These are phyloP conservation scores for Penicillium olsonii DNA, from an alignment of 2,329 filamentous ascomycete species.

Conservation along the genomic window DNA sequence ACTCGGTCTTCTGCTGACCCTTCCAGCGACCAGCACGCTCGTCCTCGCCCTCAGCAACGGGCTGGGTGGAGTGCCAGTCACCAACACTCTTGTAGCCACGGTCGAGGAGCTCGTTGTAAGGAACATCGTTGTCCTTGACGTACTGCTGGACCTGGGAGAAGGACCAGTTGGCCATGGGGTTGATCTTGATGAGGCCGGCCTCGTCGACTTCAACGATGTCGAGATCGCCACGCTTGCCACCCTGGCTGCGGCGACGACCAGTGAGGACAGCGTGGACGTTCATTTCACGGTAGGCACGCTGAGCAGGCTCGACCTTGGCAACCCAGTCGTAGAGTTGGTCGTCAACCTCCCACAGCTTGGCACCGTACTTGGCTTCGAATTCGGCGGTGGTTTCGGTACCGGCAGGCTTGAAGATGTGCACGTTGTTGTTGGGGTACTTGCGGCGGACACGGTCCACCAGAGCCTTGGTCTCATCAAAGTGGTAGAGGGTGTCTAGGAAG, in stretches of 20 bases:
- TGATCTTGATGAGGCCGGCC: constrained; percentile 91
- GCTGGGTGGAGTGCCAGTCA: constrained; percentile 96
- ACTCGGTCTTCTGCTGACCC: constrained; percentile 93
- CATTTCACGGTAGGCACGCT: constrained; percentile 85
- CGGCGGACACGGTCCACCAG: constrained; percentile 73
- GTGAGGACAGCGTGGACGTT: constrained; percentile 89
- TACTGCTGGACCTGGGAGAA: constrained; percentile 90
- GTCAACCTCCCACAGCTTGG: constrained; percentile 79
- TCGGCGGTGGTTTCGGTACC: constrained; percentile 71
- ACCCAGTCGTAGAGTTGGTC: constrained; percentile 93
- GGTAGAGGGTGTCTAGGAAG: constrained; percentile 82
- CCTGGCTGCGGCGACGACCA: constrained; percentile 86
- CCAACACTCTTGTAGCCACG: constrained; percentile 97
- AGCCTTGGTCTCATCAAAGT: constrained; percentile 75
- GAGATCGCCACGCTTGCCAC: constrained; percentile 85
- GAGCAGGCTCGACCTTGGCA: constrained; percentile 95
- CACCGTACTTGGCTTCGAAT: constrained; percentile 80
- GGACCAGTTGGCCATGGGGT: constrained; percentile 91
- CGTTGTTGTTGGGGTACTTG: constrained; percentile 73
- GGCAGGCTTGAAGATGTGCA: constrained; percentile 89
- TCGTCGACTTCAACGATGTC: constrained; percentile 93
- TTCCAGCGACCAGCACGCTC: constrained; percentile 97
- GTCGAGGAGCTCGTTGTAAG: constrained; percentile 90
- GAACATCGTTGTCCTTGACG: constrained; percentile 80
- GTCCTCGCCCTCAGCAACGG: constrained; percentile 87